Conservation (phyloP, 441 rosid species). For the Bruguiera hainesii region DNA sequence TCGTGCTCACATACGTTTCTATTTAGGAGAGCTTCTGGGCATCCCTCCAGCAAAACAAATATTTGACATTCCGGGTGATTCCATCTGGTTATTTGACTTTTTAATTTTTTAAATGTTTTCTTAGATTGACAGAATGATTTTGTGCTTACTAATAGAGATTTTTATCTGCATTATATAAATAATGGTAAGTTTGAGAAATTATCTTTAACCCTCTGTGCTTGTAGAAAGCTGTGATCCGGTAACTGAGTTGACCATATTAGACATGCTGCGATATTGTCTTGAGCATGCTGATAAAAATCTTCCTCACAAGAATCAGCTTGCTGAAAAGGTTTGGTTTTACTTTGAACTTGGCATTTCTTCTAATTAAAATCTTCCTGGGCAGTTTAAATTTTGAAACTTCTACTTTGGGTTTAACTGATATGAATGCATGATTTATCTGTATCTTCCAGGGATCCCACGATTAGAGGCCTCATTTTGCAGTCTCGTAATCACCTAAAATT, state of each 20-base stretch:
- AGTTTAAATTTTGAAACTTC: not conserved
- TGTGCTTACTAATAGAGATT: no score
- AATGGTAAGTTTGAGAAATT: slow-evolving; percentile 6
- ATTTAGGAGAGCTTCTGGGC: slow-evolving; percentile 69
- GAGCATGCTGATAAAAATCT: slow-evolving; percentile 78
- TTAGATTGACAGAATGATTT: no score
- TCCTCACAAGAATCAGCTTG: slow-evolving; percentile 31
- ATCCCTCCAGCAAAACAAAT: slow-evolving; percentile 67
- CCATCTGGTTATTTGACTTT: not conserved
- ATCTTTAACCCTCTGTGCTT: slow-evolving; percentile 14
- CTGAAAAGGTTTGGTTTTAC: slow-evolving; percentile 37
- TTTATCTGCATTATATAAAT: not conserved
- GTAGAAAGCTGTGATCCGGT: slow-evolving; percentile 50
- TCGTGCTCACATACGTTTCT: slow-evolving; percentile 46
- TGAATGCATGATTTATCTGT: not conserved
- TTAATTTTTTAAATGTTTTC: not conserved
- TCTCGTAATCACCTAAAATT: not conserved
- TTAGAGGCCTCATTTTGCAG: not conserved
- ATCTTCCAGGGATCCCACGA: not conserved
- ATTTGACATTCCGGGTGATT: slow-evolving; percentile 79
- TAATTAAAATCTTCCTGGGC: not conserved
- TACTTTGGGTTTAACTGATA: not conserved
- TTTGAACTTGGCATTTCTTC: slow-evolving; percentile 1
- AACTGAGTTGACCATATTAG: slow-evolving; percentile 45
- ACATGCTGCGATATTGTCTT: slow-evolving; percentile 70